These are phyloP conservation scores for Boletus vermiculosoides DNA, from an alignment of 768 basidiomycete genomes.

Conservation along the genomic window DNA sequence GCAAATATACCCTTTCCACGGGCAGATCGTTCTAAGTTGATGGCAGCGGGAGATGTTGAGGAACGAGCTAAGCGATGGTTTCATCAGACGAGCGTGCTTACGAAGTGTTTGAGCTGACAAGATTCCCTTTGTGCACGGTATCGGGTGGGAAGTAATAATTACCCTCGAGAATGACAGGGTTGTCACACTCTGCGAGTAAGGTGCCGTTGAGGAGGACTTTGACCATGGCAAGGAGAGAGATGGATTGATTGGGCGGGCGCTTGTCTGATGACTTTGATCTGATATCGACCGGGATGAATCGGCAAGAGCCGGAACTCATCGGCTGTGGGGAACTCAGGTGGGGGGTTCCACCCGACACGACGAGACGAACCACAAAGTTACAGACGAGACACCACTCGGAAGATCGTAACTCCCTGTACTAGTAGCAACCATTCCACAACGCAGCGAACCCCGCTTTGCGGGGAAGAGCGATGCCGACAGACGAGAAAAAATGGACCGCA, in stretches of 20 bases:
- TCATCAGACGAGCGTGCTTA: conserved; percentile 28
- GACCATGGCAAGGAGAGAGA: conserved; percentile 31
- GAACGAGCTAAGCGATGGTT: conserved; percentile 2
- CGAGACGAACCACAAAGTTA: neutral
- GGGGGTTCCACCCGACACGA: too few species aligned
- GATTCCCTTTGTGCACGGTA: conserved; percentile 43
- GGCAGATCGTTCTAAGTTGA: conserved; percentile 49
- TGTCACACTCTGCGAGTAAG: conserved; percentile 56
- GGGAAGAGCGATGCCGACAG: conserved; percentile 66
- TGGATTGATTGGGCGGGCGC: neutral
- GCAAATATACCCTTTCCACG: conserved; percentile 69
- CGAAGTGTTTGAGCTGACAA: conserved; percentile 54
- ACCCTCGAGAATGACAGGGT: conserved; percentile 58
- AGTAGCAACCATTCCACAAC: conserved; percentile 1
- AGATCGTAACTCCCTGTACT: neutral
- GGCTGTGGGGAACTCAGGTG: neutral
- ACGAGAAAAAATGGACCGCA: conserved; percentile 62
- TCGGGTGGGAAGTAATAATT: conserved; percentile 75
- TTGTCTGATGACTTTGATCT: conserved; percentile 2
- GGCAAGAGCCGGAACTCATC: conserved; percentile 21
- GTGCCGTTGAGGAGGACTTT: conserved; percentile 51
- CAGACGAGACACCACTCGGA: neutral
- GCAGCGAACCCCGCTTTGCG: conserved; percentile 48
- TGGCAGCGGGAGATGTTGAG: neutral
- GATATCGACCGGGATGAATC: conserved; percentile 3